Conservation (phyloP, 345 rosid genomes). For the Linum trigynum region DNA sequence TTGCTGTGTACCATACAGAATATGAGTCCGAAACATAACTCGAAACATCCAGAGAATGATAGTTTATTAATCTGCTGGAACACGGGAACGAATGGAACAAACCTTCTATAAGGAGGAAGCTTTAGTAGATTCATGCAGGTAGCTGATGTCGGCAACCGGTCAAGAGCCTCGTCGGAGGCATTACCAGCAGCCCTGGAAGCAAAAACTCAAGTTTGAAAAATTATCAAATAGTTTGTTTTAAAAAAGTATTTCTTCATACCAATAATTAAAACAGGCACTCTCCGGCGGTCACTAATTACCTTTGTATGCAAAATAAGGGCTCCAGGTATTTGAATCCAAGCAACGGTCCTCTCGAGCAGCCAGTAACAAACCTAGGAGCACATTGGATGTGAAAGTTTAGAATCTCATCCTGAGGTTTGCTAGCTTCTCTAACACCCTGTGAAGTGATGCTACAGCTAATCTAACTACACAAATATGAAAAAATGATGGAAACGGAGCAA, state of each 20-base stretch:
- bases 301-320: slow-evolving; percentile 89
- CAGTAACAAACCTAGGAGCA: slow-evolving; percentile 78
- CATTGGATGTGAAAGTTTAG: slow-evolving; percentile 10
- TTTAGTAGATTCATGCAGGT: slow-evolving; percentile 99
- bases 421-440: slow-evolving; percentile 5
- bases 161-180: slow-evolving; percentile 66
- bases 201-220: not conserved
- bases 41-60: not conserved
- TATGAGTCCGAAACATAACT: not conserved
- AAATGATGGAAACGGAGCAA: slow-evolving; percentile 4
- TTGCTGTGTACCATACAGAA: slow-evolving; percentile 50
- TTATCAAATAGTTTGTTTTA: not conserved
- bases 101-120: slow-evolving; percentile 99
- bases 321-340: slow-evolving; percentile 90
- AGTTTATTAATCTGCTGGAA: not conserved
- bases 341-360: slow-evolving; percentile 93
- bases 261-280: slow-evolving; percentile 6
- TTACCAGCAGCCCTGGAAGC: slow-evolving; percentile 48
- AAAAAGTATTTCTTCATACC: slow-evolving; percentile 9
- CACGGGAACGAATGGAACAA: slow-evolving; percentile 15
- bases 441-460: slow-evolving; percentile 6
- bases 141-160: slow-evolving; percentile 87
- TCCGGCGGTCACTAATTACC: slow-evolving; percentile 30
- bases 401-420: not conserved
- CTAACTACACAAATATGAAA: slow-evolving; percentile 1